Evolutionary conservation across 257 asterid species (phyloP), one percentile per base, ranked within the genome.

Genomic region (Osmanthus fragrans): DNA sequence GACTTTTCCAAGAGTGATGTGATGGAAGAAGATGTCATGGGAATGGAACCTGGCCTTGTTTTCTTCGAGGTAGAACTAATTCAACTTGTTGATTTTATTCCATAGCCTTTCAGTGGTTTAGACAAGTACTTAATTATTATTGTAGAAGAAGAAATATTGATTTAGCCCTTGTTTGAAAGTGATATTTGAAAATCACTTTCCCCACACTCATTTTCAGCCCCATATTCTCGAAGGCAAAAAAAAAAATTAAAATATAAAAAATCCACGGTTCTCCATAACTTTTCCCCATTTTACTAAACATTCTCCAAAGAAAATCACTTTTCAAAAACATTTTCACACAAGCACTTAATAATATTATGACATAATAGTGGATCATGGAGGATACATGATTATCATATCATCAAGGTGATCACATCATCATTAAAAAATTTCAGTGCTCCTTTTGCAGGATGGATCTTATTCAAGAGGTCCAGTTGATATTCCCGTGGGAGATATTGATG

Each of bases 1-100:
- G 93, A 93, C 87, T 86, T 93, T 79, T 96, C 76, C 77, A 85
- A 73, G 67, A 90, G 96, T 84, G 97, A 96, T 79, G 87, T 92
- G 81, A 92, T 96, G 99, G 99, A 96, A 83, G 99, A 96, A 88
- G 99, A 93, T 87, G 80, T 88, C 76, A 93, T 96, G 97, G 97
- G 91, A 80, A 81, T 88, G 89, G 98, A 96, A 83, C 94, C 96
- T 64, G 99, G 98, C 82, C 99, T 96, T 82, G 92, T 96, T 56
- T 93, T 86, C 92, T 96, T 96, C 79, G 98, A 96, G 99, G 99
- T 96, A 86, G 76, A 72, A 40, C 78, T 78, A 60, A 30, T 29
- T 54, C 76, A 16, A 39, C 42, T 67, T 42, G 13, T 42, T 73
- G 6, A 39, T 19, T 70, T 37, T 72, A 29, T 33, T 77, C 42